These are phyloP conservation scores for Xylariaceae sp. DNA, from an alignment of 2,329 filamentous ascomycete species.

Conservation along the genomic window DNA sequence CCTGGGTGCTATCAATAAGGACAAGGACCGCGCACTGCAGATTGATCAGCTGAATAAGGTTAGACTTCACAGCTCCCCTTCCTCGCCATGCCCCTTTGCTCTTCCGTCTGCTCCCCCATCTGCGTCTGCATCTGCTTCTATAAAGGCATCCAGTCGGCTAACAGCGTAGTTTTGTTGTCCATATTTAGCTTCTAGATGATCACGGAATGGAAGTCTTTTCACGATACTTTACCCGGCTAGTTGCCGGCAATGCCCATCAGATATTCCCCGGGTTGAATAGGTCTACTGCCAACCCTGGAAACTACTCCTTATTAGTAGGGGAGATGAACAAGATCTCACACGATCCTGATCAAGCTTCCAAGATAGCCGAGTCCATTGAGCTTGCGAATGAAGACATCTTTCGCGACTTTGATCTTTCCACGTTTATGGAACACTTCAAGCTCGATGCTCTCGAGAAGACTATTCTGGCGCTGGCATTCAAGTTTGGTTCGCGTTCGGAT, in stretches of 20 bases:
- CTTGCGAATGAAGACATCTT: constrained; percentile 87
- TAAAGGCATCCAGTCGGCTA: neutral
- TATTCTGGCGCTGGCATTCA: constrained; percentile 82
- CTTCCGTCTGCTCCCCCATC: neutral
- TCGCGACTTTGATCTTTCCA: constrained; percentile 91
- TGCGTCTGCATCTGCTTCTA: neutral
- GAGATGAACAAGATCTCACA: constrained; percentile 84
- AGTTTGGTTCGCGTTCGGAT: constrained; percentile 71
- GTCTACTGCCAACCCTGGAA: constrained; percentile 68
- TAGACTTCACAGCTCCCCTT: constrained; percentile 29
- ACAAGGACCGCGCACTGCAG: constrained; percentile 76
- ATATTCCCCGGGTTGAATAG: constrained; percentile 80
- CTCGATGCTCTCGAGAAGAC: constrained; percentile 84
- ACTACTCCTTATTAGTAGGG: constrained; percentile 72
- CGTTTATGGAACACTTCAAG: constrained; percentile 94
- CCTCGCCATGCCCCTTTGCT: neutral
- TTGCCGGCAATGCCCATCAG: constrained; percentile 83
- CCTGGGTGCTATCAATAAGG: constrained; percentile 90
- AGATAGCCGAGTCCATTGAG: constrained; percentile 91
- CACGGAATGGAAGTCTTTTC: constrained; percentile 99
- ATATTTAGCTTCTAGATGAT: constrained; percentile 79
- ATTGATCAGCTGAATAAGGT: constrained; percentile 90
- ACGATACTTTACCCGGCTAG: constrained; percentile 89
- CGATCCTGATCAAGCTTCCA: constrained; percentile 75
- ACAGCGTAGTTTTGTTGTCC: neutral